Evolutionary conservation across 148 eudicot genomes (phyloP), one percentile per base, ranked within the genome.

Genomic region (Polygonum aviculare): DNA sequence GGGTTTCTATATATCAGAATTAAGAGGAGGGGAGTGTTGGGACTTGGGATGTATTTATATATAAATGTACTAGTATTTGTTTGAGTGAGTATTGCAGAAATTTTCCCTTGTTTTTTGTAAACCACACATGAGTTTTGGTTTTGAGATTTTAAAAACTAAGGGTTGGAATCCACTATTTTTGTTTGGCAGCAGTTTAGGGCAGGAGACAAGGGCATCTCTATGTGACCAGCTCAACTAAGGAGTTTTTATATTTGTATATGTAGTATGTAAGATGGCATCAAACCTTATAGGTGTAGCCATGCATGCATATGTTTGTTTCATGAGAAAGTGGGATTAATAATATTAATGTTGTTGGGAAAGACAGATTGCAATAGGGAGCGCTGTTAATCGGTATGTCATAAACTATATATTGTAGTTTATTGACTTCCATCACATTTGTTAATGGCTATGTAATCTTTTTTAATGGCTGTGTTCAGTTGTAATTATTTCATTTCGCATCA

Each of bases 31-130:
- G 72, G 9, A 5, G 72, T 67, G 72, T 67, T 67, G 72, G 72
- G 72, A 67, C 72, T 67, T 67, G 72, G 72, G 45, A 67, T 67
- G 44, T 67, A 67, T 67, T 36, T 67, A 67, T 67, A 60, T 26
- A 67, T 26, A 26, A 26, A 26, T 67, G 72, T n/a, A 36, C 0
- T 62, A 62, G 5, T 62, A 54, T 22, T 54, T 21, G 1, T 26
- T 26, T 26, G 31, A 26, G 31, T 19, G 26, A 60, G 69, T 26
- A 35, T 6, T 35, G 19, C 21, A 36, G 11, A 67, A 67, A 67
- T 1, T 22, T 60, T 33, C 35, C 67, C 9, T 44, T 8, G 31
- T 26, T 60, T 60, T 22, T 9, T 22, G 67, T 60, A 60, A 57
- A 19, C 65, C 65, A 60, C 67, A 26, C 67, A 60, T 60, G 67